These are phyloP conservation scores for Populus deltoides DNA, from an alignment of 345 rosid genomes.

Conservation along the genomic window DNA sequence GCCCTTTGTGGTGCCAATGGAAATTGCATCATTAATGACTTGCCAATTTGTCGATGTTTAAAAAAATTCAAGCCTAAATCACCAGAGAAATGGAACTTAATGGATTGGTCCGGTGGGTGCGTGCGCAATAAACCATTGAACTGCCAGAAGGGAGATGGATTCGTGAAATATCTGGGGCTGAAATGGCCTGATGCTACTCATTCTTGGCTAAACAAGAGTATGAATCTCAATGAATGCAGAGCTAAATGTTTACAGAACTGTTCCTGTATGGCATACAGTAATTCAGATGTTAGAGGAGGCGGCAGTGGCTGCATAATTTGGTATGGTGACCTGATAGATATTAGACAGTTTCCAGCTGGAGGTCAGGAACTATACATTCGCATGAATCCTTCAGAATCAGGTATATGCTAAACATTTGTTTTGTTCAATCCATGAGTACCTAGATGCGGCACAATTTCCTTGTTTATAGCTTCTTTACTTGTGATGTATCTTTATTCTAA, in stretches of 20 bases:
- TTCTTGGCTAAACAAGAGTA: conserved; percentile 4
- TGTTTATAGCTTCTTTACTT: not conserved
- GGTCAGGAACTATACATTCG: conserved; percentile 13
- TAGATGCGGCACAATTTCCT: not conserved
- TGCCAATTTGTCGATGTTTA: not conserved
- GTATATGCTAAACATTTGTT: not conserved
- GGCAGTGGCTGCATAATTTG: conserved; percentile 19
- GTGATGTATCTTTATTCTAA: not conserved
- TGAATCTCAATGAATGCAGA: conserved; percentile 13
- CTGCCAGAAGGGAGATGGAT: conserved; percentile 8
- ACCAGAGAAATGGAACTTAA: not conserved
- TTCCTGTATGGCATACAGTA: conserved; percentile 15
- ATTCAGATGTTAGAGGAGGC: not conserved
- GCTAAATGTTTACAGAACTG: conserved; percentile 12
- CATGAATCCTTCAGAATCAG: conserved; percentile 6
- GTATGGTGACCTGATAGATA: conserved; percentile 17
- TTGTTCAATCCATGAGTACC: not conserved
- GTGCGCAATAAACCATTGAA: not conserved
- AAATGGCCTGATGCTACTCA: conserved; percentile 13
- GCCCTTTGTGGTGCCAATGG: conserved; percentile 9
- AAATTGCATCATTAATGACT: not conserved
- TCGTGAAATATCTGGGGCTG: not conserved
- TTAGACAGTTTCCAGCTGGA: not conserved
- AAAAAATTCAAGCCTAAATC: conserved; percentile 17
- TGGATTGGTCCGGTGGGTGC: conserved; percentile 16